Conservation (phyloP, 768 basidiomycete species). For the Leucocoprinus leucothites region DNA sequence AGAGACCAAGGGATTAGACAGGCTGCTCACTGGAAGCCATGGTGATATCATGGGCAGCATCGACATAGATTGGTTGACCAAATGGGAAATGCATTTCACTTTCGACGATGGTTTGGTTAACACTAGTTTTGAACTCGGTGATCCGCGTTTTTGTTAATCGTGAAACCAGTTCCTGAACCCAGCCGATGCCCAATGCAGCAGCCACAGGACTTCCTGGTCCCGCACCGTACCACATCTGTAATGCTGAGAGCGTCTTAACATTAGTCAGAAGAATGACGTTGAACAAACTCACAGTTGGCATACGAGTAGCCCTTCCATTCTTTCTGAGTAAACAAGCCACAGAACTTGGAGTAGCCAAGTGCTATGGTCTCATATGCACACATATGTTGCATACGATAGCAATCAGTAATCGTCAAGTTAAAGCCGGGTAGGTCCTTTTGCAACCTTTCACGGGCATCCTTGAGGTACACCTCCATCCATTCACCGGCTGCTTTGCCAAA, state of each 20-base stretch:
- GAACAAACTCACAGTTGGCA: slow-evolving; percentile 27
- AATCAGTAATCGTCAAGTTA: slow-evolving; percentile 45
- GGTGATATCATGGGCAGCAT: slow-evolving; percentile 74
- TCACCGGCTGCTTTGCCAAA: slow-evolving; percentile 34
- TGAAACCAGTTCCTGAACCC: slow-evolving; percentile 67
- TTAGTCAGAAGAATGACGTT: background rate
- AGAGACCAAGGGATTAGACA: slow-evolving; percentile 1
- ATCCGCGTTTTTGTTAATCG: slow-evolving; percentile 64
- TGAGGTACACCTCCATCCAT: slow-evolving; percentile 64
- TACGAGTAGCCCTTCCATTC: slow-evolving; percentile 84
- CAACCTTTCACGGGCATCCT: slow-evolving; percentile 51
- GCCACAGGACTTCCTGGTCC: slow-evolving; percentile 69
- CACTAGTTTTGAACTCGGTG: slow-evolving; percentile 51
- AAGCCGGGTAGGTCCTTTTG: slow-evolving; percentile 47
- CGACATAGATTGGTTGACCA: slow-evolving; percentile 60
- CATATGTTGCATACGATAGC: slow-evolving; percentile 61
- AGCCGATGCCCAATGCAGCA: slow-evolving; percentile 62
- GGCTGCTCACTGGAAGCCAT: slow-evolving; percentile 51
- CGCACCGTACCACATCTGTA: slow-evolving; percentile 60
- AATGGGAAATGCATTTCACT: slow-evolving; percentile 53
- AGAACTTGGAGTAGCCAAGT: slow-evolving; percentile 75
- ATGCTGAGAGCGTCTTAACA: slow-evolving; percentile 30
- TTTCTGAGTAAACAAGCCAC: slow-evolving; percentile 71
- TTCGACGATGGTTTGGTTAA: slow-evolving; percentile 65
- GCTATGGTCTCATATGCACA: slow-evolving; percentile 84